Conservation (phyloP, 331 rosid genomes). For the Dryas integrifolia region DNA sequence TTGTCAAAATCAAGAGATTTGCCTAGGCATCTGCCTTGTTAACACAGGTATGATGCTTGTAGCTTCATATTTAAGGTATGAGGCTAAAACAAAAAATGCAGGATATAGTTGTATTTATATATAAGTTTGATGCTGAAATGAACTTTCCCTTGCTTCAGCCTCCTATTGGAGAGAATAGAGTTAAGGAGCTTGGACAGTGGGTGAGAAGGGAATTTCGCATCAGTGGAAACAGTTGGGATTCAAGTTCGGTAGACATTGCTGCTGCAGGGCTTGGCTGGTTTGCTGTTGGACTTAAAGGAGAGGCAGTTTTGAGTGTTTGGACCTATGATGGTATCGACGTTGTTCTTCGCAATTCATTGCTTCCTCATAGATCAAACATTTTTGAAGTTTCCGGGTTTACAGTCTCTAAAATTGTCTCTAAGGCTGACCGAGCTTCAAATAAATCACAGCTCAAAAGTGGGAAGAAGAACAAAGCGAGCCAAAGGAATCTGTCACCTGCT, state of each 20-base stretch:
- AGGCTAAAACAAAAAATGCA: background rate
- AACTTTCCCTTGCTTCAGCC: constrained; percentile 56
- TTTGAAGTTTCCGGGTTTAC: constrained; percentile 84
- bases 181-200: constrained; percentile 82
- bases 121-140: constrained; percentile 11
- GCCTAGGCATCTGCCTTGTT: background rate
- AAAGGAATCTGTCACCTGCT: constrained; percentile 27
- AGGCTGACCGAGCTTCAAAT: constrained; percentile 62
- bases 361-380: constrained; percentile 58
- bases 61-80: background rate
- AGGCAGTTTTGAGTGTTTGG: constrained; percentile 74
- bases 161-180: constrained; percentile 67
- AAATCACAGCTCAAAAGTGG: constrained; percentile 40
- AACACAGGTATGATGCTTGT: background rate
- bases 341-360: constrained; percentile 62
- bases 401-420: constrained; percentile 76
- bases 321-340: constrained; percentile 81
- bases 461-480: constrained; percentile 34
- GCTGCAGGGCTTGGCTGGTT: constrained; percentile 94
- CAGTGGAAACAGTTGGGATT: constrained; percentile 79
- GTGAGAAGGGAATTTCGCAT: constrained; percentile 58
- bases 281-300: constrained; percentile 88
- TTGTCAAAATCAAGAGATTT: background rate
- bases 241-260: constrained; percentile 78
- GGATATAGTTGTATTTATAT: constrained; percentile 14